Evolutionary conservation across 2,329 filamentous ascomycete species (phyloP), one percentile per base, ranked within the genome.

Genomic region (Fusarium sp.): DNA sequence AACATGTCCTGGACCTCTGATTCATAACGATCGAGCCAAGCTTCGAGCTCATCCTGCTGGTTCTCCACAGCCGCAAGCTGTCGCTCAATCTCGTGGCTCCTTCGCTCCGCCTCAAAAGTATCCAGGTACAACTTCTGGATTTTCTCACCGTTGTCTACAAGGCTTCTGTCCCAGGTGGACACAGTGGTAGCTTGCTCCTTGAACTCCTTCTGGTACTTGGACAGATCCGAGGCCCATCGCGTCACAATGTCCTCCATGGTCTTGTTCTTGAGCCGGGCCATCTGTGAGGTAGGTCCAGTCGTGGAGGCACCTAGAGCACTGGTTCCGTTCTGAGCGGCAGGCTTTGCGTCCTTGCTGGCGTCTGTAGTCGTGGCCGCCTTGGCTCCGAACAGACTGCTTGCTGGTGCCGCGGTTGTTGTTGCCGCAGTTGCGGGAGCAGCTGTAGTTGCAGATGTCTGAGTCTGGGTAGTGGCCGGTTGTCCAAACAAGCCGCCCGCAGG

Each of bases 241-340:
- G 95, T 98, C 75, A 99, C 95, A 73, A 99, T 98, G 82, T 99
- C 97, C 80, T 99, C 97, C 94, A 99, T 98, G 1, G 96, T 98
- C 86, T 98, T 98, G 84, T 98, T 98, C 87, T 98, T 98, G 40
- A 99, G 87, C 32, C 97, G 93, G 5, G 96, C 97, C 79, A 97
- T 91, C 66, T 95, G 92, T 17, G 97, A 96, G 4, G 92, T 87
- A 2, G 95, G 95, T 0, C 95, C 95, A 37, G 90, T 87, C 4
- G 94, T 97, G 2, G 95, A 97, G 32, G 92, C 90, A 20, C 90
- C 91, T 58, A 96, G 84, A 32, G 80, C 74, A 54, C 81, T 86
- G 27, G 83, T 74, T 12, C 79, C 76, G 40, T 69, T 81, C 50
- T 81, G 78, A 17, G 79, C 65, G 27, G 75, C 68, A 20, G 79